Base-by-base conservation (phyloP, 2,329 filamentous ascomycete genomes). In the Aspergillus candidus region DNA sequence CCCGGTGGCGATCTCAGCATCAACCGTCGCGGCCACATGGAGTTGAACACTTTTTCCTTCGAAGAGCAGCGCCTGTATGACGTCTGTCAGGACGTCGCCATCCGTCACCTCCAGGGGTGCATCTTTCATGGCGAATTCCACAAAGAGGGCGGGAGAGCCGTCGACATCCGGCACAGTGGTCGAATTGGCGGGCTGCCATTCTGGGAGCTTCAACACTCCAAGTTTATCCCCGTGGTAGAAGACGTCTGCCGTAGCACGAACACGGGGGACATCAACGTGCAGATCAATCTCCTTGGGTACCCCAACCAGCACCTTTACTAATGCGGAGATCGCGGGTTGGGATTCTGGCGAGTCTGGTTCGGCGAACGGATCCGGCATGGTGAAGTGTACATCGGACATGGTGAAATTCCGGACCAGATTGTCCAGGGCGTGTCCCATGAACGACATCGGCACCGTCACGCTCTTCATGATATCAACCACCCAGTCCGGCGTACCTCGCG, bases 201-300 rank as follows among this genome's bases (percentile, higher is more conserved):
- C 75, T 32, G 76, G 70, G 40, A 98, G 62, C 59, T 93, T 80
- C 18, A 98, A 76, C 43, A 84, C 78, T 32, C 93, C 93, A 47
- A 98, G 79, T 62, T 91, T 86, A 41, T 82, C 74, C 18, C 76
- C 76, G 52, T 86, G 74, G 67, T 94, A 96, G 54, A 80, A 86
- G 3, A 97, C 83, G 60, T 94, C 82, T 4, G 89, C 84, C 42
- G 79, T 78, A 2, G 91, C 88, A 41, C 82, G 79, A 38, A 98
- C 80, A 46, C 76, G 77, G 32, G 82, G 82, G 34, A 97, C 87
- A 49, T 86, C 81, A 40, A 98, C 70, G 40, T 83, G 79, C 53
- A 97, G 84, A 58, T 94, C 89, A 75, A 97, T 84, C 61, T 95
- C 86, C 35, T 86, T 77, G 0, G 93, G 93, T 30, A 97, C 66